Percentiles rank a stretch among this genome's conserved stretches.
These are phyloP conservation scores for Venturia oleaginea DNA, from an alignment of 2,329 filamentous ascomycete species.

Conservation along the genomic window DNA sequence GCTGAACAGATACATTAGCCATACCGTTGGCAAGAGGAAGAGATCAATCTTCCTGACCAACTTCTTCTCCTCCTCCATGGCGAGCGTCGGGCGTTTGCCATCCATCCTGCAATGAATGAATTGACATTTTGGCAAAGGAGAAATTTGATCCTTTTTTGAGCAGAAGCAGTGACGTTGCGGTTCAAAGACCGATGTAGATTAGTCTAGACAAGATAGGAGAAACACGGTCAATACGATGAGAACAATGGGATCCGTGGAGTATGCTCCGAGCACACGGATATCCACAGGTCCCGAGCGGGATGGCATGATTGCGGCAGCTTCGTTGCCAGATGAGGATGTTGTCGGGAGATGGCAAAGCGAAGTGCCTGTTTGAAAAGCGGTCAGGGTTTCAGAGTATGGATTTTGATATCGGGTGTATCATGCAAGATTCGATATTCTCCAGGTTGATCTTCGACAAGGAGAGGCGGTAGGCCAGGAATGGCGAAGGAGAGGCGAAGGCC, in stretches of 20 bases:
- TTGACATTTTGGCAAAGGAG: slow-evolving; percentile 16
- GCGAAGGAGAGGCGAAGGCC: background rate
- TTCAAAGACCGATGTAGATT: background rate
- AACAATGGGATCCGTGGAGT: background rate
- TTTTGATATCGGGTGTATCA: background rate
- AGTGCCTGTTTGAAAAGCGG: background rate
- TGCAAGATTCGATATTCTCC: background rate
- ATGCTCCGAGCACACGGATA: background rate
- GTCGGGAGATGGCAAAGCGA: background rate
- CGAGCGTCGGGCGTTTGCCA: slow-evolving; percentile 16
- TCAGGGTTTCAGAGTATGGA: background rate
- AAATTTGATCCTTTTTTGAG: background rate
- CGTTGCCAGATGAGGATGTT: background rate
- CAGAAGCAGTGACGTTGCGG: background rate
- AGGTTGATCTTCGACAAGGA: background rate
- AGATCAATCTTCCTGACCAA: slow-evolving; percentile 38
- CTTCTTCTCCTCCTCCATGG: slow-evolving; percentile 30
- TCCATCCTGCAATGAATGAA: slow-evolving; percentile 15
- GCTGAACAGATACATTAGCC: slow-evolving; percentile 41
- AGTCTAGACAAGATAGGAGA: background rate
- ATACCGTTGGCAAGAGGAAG: slow-evolving; percentile 38
- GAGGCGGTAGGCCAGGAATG: background rate
- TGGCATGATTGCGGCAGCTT: background rate
- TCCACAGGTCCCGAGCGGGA: background rate
- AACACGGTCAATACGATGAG: background rate